Evolutionary conservation across 495 filamentous ascomycete genomes (phyloP).

Genomic region (Elasticomyces elasticus): DNA sequence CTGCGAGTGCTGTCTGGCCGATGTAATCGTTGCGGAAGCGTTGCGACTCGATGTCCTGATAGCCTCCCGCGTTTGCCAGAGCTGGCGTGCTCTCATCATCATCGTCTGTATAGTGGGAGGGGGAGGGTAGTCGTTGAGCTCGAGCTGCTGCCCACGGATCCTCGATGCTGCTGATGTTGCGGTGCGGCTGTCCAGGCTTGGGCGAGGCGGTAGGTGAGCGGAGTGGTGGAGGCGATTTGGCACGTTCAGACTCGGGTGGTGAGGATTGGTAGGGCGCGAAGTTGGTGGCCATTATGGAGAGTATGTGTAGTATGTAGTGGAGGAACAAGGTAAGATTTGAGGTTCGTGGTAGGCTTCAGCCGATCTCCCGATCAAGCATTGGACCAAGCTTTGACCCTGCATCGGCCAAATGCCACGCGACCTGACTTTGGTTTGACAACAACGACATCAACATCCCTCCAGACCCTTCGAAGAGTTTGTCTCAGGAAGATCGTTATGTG

Average conservation of each 20-base stretch:
- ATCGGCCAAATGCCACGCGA: neutral
- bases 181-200: constrained; percentile 40
- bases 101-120: constrained; percentile 21
- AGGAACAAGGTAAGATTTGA: neutral
- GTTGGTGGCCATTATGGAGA: constrained; percentile 49
- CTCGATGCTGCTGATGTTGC: constrained; percentile 26
- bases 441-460: too few species aligned
- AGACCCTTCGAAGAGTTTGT: too few species aligned
- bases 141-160: constrained; percentile 21
- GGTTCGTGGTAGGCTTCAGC: neutral
- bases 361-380: neutral
- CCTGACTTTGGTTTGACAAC: too few species aligned
- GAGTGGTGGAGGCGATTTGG: constrained; percentile 51
- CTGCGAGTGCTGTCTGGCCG: constrained; percentile 25
- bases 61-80: constrained; percentile 1
- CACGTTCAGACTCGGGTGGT: constrained; percentile 64
- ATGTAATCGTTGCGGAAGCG: constrained; percentile 21
- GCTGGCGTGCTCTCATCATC: neutral
- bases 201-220: constrained; percentile 44
- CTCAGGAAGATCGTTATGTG: too few species aligned
- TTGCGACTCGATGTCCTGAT: constrained; percentile 17
- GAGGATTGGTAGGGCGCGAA: constrained; percentile 94
- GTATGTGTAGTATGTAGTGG: neutral
- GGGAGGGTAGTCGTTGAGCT: constrained; percentile 19
- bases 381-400: neutral